A percentile compares a stretch with the other conserved stretches of the same genome.
Conservation (phyloP, 2,329 filamentous ascomycete species). For the Aspergillus sp. region DNA sequence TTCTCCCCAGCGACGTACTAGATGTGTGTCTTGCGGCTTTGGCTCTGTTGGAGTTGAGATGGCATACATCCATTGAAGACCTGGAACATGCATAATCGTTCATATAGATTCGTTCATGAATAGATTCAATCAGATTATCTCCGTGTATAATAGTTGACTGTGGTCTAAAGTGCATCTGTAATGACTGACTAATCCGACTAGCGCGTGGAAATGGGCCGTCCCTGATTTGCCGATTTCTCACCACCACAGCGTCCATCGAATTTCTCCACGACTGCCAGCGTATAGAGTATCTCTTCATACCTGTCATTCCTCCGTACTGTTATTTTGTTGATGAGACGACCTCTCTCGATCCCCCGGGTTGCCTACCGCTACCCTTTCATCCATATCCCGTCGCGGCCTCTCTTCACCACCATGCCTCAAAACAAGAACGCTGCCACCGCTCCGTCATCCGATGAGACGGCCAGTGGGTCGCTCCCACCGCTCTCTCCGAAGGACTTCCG, state of each 20-base stretch:
- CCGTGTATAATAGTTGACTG: too few species aligned
- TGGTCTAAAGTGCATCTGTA: too few species aligned
- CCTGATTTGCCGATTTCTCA: not conserved
- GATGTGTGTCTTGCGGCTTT: constrained; percentile 38
- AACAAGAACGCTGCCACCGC: not conserved
- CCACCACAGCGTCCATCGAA: not conserved
- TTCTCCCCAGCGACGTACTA: constrained; percentile 43
- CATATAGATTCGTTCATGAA: too few species aligned
- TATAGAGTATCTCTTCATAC: too few species aligned
- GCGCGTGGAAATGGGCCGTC: not conserved
- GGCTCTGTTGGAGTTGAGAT: constrained; percentile 22
- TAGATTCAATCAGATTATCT: too few species aligned
- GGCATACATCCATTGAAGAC: constrained; percentile 47
- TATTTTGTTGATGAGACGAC: not conserved
- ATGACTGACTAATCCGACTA: not conserved
- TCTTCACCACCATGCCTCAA: constrained; percentile 1
- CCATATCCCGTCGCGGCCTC: not conserved
- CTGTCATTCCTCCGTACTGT: too few species aligned
- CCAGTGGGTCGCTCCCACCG: constrained; percentile 45
- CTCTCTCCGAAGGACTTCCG: constrained; percentile 66
- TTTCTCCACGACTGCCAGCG: too few species aligned
- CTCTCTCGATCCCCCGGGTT: not conserved
- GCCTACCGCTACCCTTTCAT: not conserved
- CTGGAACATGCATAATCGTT: constrained; percentile 34
- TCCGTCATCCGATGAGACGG: not conserved